A percentile compares a stretch with the other conserved stretches of the same genome.
Conservation (phyloP, 305 asterid genomes). For the Fraxinus baroniana region DNA sequence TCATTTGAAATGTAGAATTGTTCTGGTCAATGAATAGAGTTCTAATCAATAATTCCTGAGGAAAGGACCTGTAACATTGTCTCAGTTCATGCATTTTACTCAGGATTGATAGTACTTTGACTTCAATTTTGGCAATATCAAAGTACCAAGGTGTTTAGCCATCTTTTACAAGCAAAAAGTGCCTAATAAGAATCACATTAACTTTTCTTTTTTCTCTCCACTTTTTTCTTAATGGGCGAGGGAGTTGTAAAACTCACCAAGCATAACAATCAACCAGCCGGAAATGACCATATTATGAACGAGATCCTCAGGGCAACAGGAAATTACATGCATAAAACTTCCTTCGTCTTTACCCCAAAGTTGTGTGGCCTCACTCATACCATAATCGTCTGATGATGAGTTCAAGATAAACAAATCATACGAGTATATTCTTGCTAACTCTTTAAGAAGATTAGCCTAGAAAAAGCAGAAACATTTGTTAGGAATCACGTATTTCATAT, state of each 20-base stretch:
- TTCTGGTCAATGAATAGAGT: background rate
- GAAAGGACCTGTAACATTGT: background rate
- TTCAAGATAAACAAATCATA: conserved; percentile 36
- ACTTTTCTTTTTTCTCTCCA: background rate
- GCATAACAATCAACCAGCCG: conserved; percentile 54
- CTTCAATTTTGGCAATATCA: conserved; percentile 20
- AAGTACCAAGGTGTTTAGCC: conserved; percentile 13
- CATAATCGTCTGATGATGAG: conserved; percentile 47
- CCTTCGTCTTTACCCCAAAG: conserved; percentile 50
- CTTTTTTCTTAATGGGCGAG: conserved; percentile 14
- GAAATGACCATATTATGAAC: conserved; percentile 33
- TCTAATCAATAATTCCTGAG: background rate
- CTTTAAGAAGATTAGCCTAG: conserved; percentile 60
- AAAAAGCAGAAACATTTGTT: conserved; percentile 22
- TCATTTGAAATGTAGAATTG: background rate
- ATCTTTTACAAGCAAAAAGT: background rate
- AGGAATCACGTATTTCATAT: conserved; percentile 14
- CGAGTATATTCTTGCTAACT: conserved; percentile 43
- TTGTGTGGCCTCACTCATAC: conserved; percentile 41
- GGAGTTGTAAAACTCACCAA: conserved; percentile 52
- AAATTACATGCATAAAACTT: conserved; percentile 50
- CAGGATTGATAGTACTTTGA: conserved; percentile 6
- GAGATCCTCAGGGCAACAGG: conserved; percentile 40
- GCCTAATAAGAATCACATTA: conserved; percentile 15
- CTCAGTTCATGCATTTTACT: conserved; percentile 3